Percentiles rank a stretch among this genome's conserved stretches.
phyloP scores from a whole-genome alignment of 2,329 filamentous ascomycete genomes.

The Cladosporium sp. region DNA sequence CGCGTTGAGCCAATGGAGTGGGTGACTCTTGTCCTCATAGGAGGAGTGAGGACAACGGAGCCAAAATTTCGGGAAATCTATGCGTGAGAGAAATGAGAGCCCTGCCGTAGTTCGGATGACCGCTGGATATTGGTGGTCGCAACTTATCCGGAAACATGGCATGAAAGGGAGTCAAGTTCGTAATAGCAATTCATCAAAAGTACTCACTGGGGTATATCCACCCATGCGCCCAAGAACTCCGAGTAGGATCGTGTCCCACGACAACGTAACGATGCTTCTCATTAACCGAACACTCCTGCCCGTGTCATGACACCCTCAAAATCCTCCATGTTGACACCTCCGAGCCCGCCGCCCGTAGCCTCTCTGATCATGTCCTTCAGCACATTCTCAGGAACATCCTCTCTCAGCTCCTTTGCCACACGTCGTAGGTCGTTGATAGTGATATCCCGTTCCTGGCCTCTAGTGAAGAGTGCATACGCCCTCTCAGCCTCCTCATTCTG shows the following conservation, averaged over 20 bases:
- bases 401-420: conserved; percentile 74
- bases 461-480: conserved; percentile 76
- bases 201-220: conserved; percentile 11
- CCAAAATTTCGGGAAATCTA: too few relatives aligned
- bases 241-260: not conserved
- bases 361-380: conserved; percentile 92
- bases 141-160: too few relatives aligned
- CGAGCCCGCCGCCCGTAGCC: conserved; percentile 74
- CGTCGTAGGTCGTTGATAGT: conserved; percentile 70
- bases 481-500: conserved; percentile 66
- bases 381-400: conserved; percentile 75
- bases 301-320: conserved; percentile 81
- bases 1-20: too few relatives aligned
- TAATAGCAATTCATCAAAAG: conserved; percentile 1
- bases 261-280: not conserved
- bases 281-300: conserved; percentile 73
- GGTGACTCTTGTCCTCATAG: too few relatives aligned
- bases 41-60: too few relatives aligned
- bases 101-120: too few relatives aligned
- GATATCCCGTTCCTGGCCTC: conserved; percentile 57
- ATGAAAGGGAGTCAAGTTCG: not conserved
- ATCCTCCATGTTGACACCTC: conserved; percentile 69
- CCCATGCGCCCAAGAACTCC: conserved; percentile 2
- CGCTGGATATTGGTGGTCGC: too few relatives aligned
- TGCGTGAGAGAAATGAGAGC: too few relatives aligned